These are phyloP conservation scores for Pezicula rhizophila DNA, from an alignment of 2,329 filamentous ascomycete species.

Conservation along the genomic window DNA sequence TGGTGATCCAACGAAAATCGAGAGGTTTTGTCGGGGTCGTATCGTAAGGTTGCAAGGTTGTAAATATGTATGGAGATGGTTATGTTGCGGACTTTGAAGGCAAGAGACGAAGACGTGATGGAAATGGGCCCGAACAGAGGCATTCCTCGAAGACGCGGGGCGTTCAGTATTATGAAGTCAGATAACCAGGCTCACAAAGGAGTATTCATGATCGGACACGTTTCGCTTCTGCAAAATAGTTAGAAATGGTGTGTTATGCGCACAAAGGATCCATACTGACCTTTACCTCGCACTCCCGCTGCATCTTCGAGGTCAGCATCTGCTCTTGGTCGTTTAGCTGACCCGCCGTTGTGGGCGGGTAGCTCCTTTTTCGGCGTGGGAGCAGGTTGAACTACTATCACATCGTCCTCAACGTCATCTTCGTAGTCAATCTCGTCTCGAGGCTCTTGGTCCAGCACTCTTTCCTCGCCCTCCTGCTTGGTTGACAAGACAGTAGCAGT, in stretches of 20 bases:
- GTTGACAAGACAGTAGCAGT: too few species aligned
- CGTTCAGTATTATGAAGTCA: neutral
- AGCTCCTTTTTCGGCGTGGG: neutral
- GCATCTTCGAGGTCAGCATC: conserved; percentile 18
- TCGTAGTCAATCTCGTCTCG: conserved; percentile 32
- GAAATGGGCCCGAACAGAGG: too few species aligned
- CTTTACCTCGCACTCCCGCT: conserved; percentile 12
- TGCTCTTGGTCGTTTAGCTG: conserved; percentile 22
- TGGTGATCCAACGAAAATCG: neutral
- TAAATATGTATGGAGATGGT: too few species aligned
- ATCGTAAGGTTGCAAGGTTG: too few species aligned
- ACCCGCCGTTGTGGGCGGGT: conserved; percentile 11
- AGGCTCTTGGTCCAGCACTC: conserved; percentile 11
- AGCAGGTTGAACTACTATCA: neutral
- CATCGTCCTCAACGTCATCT: conserved; percentile 16
- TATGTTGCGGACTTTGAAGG: too few species aligned
- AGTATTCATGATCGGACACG: conserved; percentile 22
- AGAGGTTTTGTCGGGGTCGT: neutral
- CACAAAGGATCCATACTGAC: conserved; percentile 12
- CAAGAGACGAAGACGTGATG: too few species aligned
- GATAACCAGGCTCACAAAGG: neutral
- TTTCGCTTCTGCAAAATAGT: conserved; percentile 24
- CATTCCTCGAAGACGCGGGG: too few species aligned
- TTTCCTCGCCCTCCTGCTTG: neutral
- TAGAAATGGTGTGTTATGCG: conserved; percentile 8